phyloP scores from a whole-genome alignment of 2,329 filamentous ascomycete genomes.

The Colletotrichum nymphaeae region DNA sequence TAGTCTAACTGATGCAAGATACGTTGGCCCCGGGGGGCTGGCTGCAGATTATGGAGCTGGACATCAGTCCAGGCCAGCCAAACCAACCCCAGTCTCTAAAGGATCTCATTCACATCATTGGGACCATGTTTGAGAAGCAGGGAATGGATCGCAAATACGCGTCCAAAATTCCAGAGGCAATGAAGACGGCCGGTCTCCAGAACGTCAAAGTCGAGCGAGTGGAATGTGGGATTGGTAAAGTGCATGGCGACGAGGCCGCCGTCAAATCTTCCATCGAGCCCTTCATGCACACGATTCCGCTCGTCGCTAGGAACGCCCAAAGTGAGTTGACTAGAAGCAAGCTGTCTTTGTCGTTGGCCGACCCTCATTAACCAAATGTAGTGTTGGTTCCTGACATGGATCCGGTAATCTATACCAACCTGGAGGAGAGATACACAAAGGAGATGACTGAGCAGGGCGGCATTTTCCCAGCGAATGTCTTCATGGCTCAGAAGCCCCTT shows the following conservation, averaged over 20 bases:
- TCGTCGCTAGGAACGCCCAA: neutral
- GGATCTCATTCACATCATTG: conserved; percentile 15
- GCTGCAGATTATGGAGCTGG: conserved; percentile 31
- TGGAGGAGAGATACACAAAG: conserved; percentile 22
- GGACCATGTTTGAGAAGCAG: conserved; percentile 16
- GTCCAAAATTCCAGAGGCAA: neutral
- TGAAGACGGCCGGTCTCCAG: conserved; percentile 22
- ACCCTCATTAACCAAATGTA: neutral
- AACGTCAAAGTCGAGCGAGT: conserved; percentile 11
- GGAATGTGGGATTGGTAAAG: conserved; percentile 11
- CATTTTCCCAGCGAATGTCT: neutral
- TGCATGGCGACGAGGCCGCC: neutral
- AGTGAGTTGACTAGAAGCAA: neutral
- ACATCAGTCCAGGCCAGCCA: neutral
- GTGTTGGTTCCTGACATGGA: conserved; percentile 7
- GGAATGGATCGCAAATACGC: conserved; percentile 16
- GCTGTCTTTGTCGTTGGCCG: too few species aligned
- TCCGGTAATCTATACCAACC: neutral
- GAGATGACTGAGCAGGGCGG: conserved; percentile 32
- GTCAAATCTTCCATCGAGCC: conserved; percentile 5
- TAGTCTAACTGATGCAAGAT: neutral
- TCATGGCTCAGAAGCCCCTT: neutral
- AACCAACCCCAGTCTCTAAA: neutral
- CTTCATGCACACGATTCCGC: neutral
- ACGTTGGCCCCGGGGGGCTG: conserved; percentile 33